Base-by-base conservation (phyloP, 208 protist species). In the Hexamita inflata region DNA sequence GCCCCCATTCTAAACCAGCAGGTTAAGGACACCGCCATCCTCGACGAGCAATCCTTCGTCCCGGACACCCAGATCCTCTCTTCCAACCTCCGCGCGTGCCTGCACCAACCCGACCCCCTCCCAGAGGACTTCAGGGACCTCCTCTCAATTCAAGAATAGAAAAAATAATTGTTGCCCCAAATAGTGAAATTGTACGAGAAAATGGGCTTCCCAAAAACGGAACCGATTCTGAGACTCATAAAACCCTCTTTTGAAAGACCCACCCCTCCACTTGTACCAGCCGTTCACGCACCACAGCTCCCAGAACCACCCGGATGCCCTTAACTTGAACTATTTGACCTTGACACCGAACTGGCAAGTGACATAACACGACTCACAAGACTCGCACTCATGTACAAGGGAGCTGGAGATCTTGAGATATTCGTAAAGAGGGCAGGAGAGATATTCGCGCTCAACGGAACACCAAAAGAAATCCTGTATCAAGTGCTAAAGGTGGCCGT, bases 91-190 rank as follows among this genome's bases (percentile, higher is more conserved):
- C 64, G 64, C 35, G 40, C 64, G 9, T 70, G 64, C 40, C 64
- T 70, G 64, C 64, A 70, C n/a, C 19, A 7, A n/a, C 64, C 64
- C n/a, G 64, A 70, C 35, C 2, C 64, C 9, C 40, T 70, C 15
- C 64, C 64, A n/a, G 64, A 70, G 2, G 64, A 70, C 40, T 70
- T 70, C 64, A n/a, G n/a, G n/a, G 38, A 49, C 35, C 9, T 70
- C 32, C 64, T 70, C 34, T 45, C 35, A n/a, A 19, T 45, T n/a
- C 11, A 7, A 4, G 15, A n/a, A n/a, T n/a, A n/a, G 35, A 45
- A 70, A 29, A n/a, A n/a, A 38, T 42, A 4, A 15, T 11, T 70
- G 2, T 34, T 70, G 11, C 64, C 64, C 2, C 64, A 70, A 38
- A 34, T 70, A n/a, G 26, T 38, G 4, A 38, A n/a, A n/a, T 34